Percentiles rank a stretch among this genome's conserved stretches.
These are phyloP conservation scores for Boletus pseudopeckii DNA, from an alignment of 768 basidiomycete genomes.

Conservation along the genomic window DNA sequence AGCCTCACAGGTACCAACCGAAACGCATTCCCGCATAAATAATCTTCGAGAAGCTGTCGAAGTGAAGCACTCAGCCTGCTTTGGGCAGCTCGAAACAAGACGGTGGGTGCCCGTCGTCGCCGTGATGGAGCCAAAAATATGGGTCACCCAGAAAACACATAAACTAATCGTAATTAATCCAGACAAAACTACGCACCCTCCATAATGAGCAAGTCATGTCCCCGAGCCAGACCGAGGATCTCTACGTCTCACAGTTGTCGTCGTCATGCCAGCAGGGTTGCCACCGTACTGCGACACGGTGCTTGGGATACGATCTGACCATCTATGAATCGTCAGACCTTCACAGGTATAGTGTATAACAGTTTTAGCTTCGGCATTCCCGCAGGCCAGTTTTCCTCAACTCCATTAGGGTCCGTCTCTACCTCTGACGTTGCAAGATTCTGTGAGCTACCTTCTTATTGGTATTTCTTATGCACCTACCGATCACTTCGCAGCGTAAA, in stretches of 20 bases:
- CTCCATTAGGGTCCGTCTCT: slow-evolving; percentile 63
- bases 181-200: slow-evolving; percentile 48
- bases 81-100: slow-evolving; percentile 76
- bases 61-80: slow-evolving; percentile 72
- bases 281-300: slow-evolving; percentile 54
- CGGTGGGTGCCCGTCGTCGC: slow-evolving; percentile 51
- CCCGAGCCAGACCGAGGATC: slow-evolving; percentile 59
- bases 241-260: slow-evolving; percentile 56
- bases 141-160: slow-evolving; percentile 52
- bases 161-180: background rate
- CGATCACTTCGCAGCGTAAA: slow-evolving; percentile 50
- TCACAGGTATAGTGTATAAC: slow-evolving; percentile 70
- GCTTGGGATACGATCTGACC: background rate
- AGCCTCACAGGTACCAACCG: slow-evolving; percentile 49
- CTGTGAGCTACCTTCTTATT: background rate
- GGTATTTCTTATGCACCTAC: slow-evolving; percentile 28
- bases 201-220: slow-evolving; percentile 71
- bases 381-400: slow-evolving; percentile 67
- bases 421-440: slow-evolving; percentile 47
- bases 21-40: slow-evolving; percentile 71
- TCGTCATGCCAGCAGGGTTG: slow-evolving; percentile 77
- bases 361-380: slow-evolving; percentile 65
- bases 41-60: slow-evolving; percentile 85
- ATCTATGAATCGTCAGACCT: slow-evolving; percentile 6
- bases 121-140: slow-evolving; percentile 66